A percentile compares a stretch with the other conserved stretches of the same genome.
These are phyloP conservation scores for Candida chilensis DNA, from an alignment of 805 yeast species.

Conservation along the genomic window DNA sequence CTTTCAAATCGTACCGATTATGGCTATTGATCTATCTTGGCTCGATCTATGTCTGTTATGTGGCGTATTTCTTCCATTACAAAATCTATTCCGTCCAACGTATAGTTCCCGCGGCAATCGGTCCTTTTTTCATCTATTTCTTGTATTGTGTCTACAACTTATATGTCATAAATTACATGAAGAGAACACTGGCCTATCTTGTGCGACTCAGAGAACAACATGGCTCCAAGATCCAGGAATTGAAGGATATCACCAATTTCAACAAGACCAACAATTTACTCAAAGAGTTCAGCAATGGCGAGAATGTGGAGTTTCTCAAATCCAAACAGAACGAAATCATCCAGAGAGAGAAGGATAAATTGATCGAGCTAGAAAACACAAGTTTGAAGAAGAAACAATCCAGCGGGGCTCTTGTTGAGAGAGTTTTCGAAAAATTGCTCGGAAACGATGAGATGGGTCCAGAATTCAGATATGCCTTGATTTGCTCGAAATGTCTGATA, in stretches of 20 bases:
- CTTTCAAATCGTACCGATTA: conserved; percentile 2
- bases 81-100: neutral
- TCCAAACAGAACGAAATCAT: conserved; percentile 20
- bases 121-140: neutral
- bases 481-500: conserved; percentile 53
- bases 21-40: conserved; percentile 5
- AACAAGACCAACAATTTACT: conserved; percentile 68
- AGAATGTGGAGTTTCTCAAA: conserved; percentile 20
- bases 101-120: neutral
- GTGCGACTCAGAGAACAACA: conserved; percentile 34
- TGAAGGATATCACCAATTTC: conserved; percentile 67
- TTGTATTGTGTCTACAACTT: neutral
- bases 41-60: conserved; percentile 2
- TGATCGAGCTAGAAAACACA: neutral
- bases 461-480: conserved; percentile 58
- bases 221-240: conserved; percentile 47
- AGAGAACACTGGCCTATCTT: conserved; percentile 10
- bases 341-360: conserved; percentile 21
- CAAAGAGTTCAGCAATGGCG: conserved; percentile 48
- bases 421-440: conserved; percentile 5
- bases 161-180: too few relatives aligned
- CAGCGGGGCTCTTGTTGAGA: conserved; percentile 1
- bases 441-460: conserved; percentile 62
- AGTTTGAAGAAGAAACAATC: neutral
- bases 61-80: neutral